Base-by-base conservation (phyloP, 1,284 basidiomycete species). In the Microbotryum scabiosae region DNA sequence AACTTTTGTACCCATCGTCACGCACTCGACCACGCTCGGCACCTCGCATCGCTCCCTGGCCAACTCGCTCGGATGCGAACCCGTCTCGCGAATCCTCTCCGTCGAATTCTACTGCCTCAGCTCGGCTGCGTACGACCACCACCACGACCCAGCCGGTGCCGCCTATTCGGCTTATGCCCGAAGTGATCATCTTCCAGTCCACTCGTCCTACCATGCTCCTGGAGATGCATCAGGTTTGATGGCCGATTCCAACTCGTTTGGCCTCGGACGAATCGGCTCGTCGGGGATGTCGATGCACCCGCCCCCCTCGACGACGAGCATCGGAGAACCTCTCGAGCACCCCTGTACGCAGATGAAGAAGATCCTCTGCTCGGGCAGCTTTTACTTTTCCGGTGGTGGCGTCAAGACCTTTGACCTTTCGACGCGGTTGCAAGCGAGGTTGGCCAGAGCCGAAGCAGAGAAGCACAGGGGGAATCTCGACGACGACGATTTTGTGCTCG, bases 261-360 rank as follows among this genome's bases (percentile, higher is more conserved):
- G 36, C 16, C 36, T 41, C 14, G 36, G 36, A 16, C 36, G 36
- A 41, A 41, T 41, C 36, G 36, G 36, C 36, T 41, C 36, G 36
- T 16, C 36, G 4, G 36, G 36, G 36, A 18, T 41, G 4, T 18
- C 36, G 36, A 41, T 41, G 36, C 36, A 41, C 16, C 12, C 36
- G 5, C 32, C 55, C 3, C 36, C 52, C 28, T 36, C 69, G 20
- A 66, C 69, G 1, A 18, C 36, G 36, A 41, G 36, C 36, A 12
- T 41, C 14, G 36, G 78, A 43, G 76, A 78, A 14, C 76, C 85
- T 16, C 85, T 86, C 70, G 90, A 96, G 71, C 90, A 97, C 73
- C 94, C 96, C 4, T 96, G 91, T 73, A 76, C 83, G 55, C 87
- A 90, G 0, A 82, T 98, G 69, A 87, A 85, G 54, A 97, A 96